Evolutionary conservation across 176 grass and related monocot species (phyloP).

Genomic region (Puya raimondii): DNA sequence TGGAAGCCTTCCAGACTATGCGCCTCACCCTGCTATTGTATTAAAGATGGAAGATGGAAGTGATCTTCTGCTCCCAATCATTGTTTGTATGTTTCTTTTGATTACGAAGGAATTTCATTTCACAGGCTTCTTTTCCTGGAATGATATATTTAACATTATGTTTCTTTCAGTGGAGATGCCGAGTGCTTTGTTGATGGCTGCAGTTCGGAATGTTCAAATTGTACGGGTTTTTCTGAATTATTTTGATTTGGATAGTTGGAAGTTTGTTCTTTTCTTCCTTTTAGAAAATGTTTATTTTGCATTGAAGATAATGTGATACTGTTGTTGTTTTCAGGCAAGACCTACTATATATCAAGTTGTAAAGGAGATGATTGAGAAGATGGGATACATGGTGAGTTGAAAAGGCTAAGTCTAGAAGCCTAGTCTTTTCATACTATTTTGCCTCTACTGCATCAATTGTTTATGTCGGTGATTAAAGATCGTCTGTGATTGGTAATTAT

Average conservation of each 20-base stretch:
- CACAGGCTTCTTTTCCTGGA: too few relatives aligned
- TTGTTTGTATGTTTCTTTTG: slow-evolving; percentile 54
- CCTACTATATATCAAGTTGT: slow-evolving; percentile 83
- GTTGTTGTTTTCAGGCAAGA: slow-evolving; percentile 49
- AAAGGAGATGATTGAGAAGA: slow-evolving; percentile 71
- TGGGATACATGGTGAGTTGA: slow-evolving; percentile 71
- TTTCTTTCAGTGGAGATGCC: slow-evolving; percentile 76
- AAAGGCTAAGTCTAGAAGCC: background rate
- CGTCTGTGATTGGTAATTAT: background rate
- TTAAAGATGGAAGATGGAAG: slow-evolving; percentile 98
- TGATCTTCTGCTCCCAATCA: slow-evolving; percentile 78
- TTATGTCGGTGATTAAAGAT: background rate
- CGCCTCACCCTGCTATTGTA: slow-evolving; percentile 78
- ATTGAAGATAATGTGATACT: slow-evolving; percentile 6
- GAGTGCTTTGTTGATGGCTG: slow-evolving; percentile 81
- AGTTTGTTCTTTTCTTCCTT: slow-evolving; percentile 9
- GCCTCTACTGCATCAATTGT: background rate
- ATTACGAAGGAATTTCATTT: background rate
- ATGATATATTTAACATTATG: background rate
- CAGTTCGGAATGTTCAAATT: slow-evolving; percentile 71
- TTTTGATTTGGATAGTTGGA: background rate
- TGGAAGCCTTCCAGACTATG: slow-evolving; percentile 54
- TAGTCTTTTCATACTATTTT: background rate
- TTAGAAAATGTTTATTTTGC: slow-evolving; percentile 11
- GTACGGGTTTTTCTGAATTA: slow-evolving; percentile 32